These are phyloP conservation scores for Cryptosporidium canis DNA, from an alignment of 169 alveolate species.

Conservation along the genomic window DNA sequence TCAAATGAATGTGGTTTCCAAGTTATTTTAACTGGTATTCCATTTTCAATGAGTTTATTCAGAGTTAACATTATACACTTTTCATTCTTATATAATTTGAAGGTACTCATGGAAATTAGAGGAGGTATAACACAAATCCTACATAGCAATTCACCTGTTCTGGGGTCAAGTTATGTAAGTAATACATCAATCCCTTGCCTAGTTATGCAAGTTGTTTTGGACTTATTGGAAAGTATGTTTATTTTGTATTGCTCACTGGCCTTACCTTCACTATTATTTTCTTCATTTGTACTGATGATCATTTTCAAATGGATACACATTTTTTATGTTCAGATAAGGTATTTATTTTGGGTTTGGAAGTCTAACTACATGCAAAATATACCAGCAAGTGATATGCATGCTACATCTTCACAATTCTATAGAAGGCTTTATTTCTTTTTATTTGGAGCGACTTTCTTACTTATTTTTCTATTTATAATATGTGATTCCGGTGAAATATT, in stretches of 20 bases:
- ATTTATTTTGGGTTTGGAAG: conserved; percentile 49
- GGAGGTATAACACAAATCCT: conserved; percentile 54
- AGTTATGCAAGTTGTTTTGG: conserved; percentile 26
- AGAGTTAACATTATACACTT: conserved; percentile 36
- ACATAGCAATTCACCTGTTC: conserved; percentile 12
- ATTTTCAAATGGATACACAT: conserved; percentile 66
- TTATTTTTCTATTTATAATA: conserved; percentile 2
- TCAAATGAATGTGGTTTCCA: conserved; percentile 12
- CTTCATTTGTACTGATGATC: conserved; percentile 51
- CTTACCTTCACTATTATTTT: conserved; percentile 40
- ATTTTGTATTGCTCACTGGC: conserved; percentile 30
- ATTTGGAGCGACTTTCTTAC: background rate
- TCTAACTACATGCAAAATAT: conserved; percentile 20
- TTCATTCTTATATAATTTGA: conserved; percentile 50
- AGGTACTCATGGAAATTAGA: conserved; percentile 70
- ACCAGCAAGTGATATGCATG: background rate
- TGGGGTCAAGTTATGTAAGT: background rate
- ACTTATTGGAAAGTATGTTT: conserved; percentile 29
- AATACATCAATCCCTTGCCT: conserved; percentile 16
- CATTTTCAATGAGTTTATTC: conserved; percentile 32
- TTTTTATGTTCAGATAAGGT: conserved; percentile 12
- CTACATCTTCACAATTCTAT: conserved; percentile 6
- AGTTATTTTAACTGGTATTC: conserved; percentile 6
- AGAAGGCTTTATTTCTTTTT: conserved; percentile 46
- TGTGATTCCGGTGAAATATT: conserved; percentile 6